Base-by-base conservation (phyloP, 495 filamentous ascomycete species). In the Sporormia fimetaria region DNA sequence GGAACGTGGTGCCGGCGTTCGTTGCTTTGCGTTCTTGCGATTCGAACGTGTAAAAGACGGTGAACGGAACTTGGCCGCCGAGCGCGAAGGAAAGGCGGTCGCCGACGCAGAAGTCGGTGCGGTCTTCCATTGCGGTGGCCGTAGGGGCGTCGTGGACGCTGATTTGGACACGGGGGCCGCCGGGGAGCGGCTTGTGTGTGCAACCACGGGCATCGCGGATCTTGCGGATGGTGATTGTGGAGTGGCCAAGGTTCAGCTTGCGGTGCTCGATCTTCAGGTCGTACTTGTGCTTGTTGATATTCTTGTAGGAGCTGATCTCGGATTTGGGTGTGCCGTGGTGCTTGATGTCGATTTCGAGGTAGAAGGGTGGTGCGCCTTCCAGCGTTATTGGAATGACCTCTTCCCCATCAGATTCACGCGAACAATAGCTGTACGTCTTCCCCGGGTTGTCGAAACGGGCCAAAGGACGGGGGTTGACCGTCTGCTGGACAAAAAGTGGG, bases 361-460 rank as follows among this genome's bases (percentile, higher is more conserved):
- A 77, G 63, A 98, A 98, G 0, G 90, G 90, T 3, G 90, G 75
- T n/a, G 74, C 63, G 18, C 90, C 90, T 28, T 76, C 76, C 12
- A 98, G 66, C 0, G 70, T 76, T 29, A 98, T 76, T 0, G 90
- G 87, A 40, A 98, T 87, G 7, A 77, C 70, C 56, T 96, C 86
- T 37, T 86, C 81, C 27, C 76, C 77, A 29, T 68, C 71, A n/a
- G 76, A 68, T 42, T 92, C 85, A 25, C 81, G 76, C 50, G 85
- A 78, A 65, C 90, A 98, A 61, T 85, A 94, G 44, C 83, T 90
- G 65, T 94, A 94, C 3, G 86, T 85, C 57, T 87, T 87, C n/a
- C 85, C 88, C 2, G 86, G 84, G 44, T 83, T 81, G 37, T 70
- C 70, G 52, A 98, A 96, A 9, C 67, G 64, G 15, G 84, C 88